phyloP scores from a whole-genome alignment of 306 rosid species.

The Quercus engelmannii region DNA sequence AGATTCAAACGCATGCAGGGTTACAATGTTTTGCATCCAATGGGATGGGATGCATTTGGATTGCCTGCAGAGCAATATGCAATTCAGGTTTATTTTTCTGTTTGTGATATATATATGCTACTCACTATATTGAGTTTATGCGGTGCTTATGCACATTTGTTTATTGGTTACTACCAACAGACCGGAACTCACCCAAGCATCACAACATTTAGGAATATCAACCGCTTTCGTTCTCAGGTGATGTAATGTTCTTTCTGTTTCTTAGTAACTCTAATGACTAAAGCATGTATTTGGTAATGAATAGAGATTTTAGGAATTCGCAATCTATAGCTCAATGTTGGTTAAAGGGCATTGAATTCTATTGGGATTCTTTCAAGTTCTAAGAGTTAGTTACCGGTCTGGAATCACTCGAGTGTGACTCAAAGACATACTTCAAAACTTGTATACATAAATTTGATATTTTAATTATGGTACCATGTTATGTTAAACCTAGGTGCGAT shows the following conservation, averaged over 20 bases:
- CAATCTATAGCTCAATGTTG: background rate
- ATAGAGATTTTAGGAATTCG: background rate
- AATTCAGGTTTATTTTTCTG: constrained; percentile 60
- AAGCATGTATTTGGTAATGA: background rate
- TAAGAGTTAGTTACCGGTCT: background rate
- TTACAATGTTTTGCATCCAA: constrained; percentile 87
- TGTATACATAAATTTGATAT: background rate
- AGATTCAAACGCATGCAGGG: constrained; percentile 91
- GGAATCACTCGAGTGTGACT: background rate
- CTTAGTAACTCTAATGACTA: background rate
- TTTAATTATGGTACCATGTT: background rate
- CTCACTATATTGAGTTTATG: background rate
- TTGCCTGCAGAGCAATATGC: constrained; percentile 99
- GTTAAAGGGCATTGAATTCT: background rate
- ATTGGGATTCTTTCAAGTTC: background rate
- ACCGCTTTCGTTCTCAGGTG: constrained; percentile 94
- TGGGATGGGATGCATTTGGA: constrained; percentile 99
- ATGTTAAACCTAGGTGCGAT: background rate
- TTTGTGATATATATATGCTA: background rate
- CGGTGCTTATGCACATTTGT: background rate
- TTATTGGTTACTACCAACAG: constrained; percentile 35
- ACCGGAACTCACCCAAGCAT: constrained; percentile 96
- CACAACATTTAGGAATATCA: constrained; percentile 73
- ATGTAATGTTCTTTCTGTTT: background rate
- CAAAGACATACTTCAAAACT: constrained; percentile 1